These are phyloP conservation scores for Metschnikowia colocasiae DNA, from an alignment of 805 yeast genomes.

Conservation along the genomic window DNA sequence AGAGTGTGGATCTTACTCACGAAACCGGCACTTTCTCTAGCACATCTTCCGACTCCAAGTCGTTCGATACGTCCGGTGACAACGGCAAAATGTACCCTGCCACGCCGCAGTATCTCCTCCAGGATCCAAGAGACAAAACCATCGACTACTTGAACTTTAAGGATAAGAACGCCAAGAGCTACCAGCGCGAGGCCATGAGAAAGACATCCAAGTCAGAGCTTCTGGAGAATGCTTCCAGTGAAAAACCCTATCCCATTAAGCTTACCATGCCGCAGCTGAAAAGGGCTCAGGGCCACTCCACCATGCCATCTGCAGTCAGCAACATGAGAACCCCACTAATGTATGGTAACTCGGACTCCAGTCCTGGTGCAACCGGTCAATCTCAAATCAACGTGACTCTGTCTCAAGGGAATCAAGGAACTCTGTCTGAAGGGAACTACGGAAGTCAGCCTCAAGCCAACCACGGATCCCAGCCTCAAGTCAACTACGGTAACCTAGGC, in stretches of 20 bases:
- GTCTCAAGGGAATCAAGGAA: not conserved
- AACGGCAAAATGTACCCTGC: slow-evolving; percentile 50
- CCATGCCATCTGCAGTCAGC: slow-evolving; percentile 1
- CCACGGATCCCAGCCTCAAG: not conserved
- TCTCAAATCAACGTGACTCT: too few relatives aligned
- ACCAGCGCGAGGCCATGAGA: not conserved
- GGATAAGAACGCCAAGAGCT: slow-evolving; percentile 21
- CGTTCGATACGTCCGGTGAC: slow-evolving; percentile 46
- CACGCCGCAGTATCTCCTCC: slow-evolving; percentile 66
- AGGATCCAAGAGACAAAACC: slow-evolving; percentile 35
- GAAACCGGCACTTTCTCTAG: slow-evolving; percentile 40
- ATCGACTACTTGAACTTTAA: slow-evolving; percentile 59
- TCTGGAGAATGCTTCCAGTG: not conserved
- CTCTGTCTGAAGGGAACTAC: not conserved
- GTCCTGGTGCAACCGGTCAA: not conserved
- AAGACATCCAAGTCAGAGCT: not conserved
- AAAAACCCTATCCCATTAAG: slow-evolving; percentile 9
- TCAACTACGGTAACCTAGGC: too few relatives aligned
- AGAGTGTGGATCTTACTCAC: slow-evolving; percentile 32
- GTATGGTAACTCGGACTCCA: not conserved
- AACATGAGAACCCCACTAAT: slow-evolving; percentile 8
- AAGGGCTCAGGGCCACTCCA: slow-evolving; percentile 7
- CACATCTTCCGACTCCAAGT: slow-evolving; percentile 52
- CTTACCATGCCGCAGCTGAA: slow-evolving; percentile 17
- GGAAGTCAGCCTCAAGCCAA: not conserved